Percentiles rank a stretch among this genome's conserved stretches.
Evolutionary conservation across 2,329 filamentous ascomycete species (phyloP).

Genomic region (Epichloe sylvatica): DNA sequence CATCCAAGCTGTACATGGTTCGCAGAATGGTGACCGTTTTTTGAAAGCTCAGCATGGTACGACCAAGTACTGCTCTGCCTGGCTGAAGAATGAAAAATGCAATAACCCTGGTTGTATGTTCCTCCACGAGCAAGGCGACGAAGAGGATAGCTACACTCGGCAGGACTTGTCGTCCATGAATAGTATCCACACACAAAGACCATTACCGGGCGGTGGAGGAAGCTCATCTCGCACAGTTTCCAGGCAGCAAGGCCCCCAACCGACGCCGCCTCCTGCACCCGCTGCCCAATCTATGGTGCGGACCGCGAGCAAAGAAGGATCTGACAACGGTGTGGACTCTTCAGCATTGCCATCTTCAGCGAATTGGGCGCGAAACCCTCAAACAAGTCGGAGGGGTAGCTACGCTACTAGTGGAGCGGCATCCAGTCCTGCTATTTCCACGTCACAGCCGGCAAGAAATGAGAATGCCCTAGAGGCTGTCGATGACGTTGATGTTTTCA

Average conservation of each 20-base stretch:
- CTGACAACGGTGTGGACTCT: constrained; percentile 57
- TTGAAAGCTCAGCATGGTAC: constrained; percentile 72
- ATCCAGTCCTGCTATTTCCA: constrained; percentile 65
- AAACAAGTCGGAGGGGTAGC: constrained; percentile 57
- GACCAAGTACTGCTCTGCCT: constrained; percentile 97
- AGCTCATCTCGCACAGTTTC: constrained; percentile 40
- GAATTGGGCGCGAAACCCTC: constrained; percentile 71
- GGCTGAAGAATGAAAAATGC: constrained; percentile 85
- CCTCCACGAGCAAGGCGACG: constrained; percentile 92
- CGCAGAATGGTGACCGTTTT: constrained; percentile 71
- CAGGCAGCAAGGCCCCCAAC: constrained; percentile 32
- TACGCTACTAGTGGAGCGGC: constrained; percentile 69
- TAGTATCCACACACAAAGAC: constrained; percentile 66
- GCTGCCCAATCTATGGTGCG: constrained; percentile 54
- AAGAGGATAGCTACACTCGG: constrained; percentile 89
- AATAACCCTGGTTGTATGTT: constrained; percentile 97
- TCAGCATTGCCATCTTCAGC: constrained; percentile 88
- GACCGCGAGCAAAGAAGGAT: constrained; percentile 64
- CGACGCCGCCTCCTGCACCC: constrained; percentile 25
- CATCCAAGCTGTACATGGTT: constrained; percentile 85
- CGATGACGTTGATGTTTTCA: constrained; percentile 17
- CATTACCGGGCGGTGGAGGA: constrained; percentile 37
- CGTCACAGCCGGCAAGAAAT: constrained; percentile 38
- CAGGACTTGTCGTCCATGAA: constrained; percentile 94
- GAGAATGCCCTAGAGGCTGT: constrained; percentile 34